Evolutionary conservation across 2,329 filamentous ascomycete genomes (phyloP).

Genomic region (Pyrenochaeta sp.): DNA sequence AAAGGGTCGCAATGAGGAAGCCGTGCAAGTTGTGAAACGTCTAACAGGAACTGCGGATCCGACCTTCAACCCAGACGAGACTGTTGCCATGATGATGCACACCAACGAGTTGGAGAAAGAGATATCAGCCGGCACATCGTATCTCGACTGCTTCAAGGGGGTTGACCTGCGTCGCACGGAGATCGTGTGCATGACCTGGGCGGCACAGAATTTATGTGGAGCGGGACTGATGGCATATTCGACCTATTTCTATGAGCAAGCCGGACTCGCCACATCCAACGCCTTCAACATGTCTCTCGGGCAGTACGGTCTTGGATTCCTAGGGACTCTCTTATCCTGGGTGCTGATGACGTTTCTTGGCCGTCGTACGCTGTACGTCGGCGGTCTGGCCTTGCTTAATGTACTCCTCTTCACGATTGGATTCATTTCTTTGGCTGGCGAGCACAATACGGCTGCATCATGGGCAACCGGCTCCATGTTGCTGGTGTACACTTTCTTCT

Average conservation of each 20-base stretch:
- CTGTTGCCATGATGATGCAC: not conserved
- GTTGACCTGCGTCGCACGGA: not conserved
- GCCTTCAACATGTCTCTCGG: conserved; percentile 55
- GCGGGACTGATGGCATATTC: conserved; percentile 67
- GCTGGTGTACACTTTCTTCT: conserved; percentile 81
- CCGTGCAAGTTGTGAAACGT: not conserved
- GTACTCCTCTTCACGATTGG: conserved; percentile 79
- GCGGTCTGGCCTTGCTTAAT: conserved; percentile 66
- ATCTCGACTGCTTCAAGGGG: not conserved
- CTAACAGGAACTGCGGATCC: not conserved
- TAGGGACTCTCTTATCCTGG: conserved; percentile 76
- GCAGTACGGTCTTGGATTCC: conserved; percentile 63
- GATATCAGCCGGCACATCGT: not conserved
- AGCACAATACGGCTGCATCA: conserved; percentile 72
- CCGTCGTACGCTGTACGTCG: conserved; percentile 75
- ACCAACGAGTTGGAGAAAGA: not conserved
- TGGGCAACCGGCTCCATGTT: conserved; percentile 85
- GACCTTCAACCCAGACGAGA: not conserved
- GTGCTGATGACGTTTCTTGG: conserved; percentile 77
- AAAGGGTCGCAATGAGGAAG: not conserved
- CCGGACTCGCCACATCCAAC: conserved; percentile 45
- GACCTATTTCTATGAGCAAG: conserved; percentile 52
- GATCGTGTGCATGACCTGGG: not conserved
- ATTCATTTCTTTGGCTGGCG: conserved; percentile 56
- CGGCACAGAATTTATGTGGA: not conserved